Evolutionary conservation across 805 yeast species (phyloP), one percentile per base, ranked within the genome.

Genomic region (Jamesozyma gamospora): DNA sequence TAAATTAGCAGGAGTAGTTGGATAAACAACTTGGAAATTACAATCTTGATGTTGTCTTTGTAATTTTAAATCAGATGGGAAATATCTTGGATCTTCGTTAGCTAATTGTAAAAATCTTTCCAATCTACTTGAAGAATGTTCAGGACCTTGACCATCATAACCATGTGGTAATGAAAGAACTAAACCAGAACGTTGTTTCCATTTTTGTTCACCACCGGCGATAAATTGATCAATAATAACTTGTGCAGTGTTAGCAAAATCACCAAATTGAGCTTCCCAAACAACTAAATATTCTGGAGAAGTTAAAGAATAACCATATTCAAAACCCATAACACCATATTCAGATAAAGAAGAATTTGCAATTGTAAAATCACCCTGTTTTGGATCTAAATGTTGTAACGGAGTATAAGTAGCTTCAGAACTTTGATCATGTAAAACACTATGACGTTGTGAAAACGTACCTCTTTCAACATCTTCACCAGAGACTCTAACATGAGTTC

Each of bases 401-500:
- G 98, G 97, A 43, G 86, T 80, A 69, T 82, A 79, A 24, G 84
- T 78, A 35, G 69, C 67, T 66, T 88, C 96, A 36, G 83, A 79
- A 40, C 77, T 70, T 71, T 92, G 99, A 66, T 92, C 98, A 64
- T 92, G 98, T 64, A 92, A 72, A 35, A 92, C 96, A 43, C 97
- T 90, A 62, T 92, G 99, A 71, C 99, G 90, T 72, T 92, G 99
- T 40, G 98, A 92, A 76, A 92, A 90, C 31, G 99, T 92, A 73
- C 99, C 99, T 78, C 99, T 87, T 75, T 92, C 98, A 50, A 92
- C 97, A 76, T 92, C 99, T 73, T 92, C 97, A 64, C 99, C 99
- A 35, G 96, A 84, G 37, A 92, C 82, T 73, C 99, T 84, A 44
- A 92, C 94, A 56, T 90, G 95, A 69, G 81, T 82, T 49, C 98